Evolutionary conservation across 1,284 basidiomycete species (phyloP).

Genomic region (Microbotryomycetes sp.): DNA sequence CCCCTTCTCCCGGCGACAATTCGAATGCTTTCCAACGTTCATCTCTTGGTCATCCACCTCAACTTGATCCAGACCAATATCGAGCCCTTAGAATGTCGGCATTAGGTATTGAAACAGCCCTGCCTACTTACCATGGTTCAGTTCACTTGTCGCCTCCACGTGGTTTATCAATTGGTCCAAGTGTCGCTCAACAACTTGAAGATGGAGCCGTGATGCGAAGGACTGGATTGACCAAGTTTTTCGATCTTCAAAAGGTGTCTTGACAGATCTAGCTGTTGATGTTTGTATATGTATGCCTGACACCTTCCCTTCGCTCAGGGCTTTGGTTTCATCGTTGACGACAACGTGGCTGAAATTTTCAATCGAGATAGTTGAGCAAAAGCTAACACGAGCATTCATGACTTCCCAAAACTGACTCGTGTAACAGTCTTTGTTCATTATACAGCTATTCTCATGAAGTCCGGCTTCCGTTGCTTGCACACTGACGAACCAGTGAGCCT

Average conservation of each 20-base stretch:
- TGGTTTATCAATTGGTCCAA: too few relatives aligned
- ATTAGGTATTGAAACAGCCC: too few relatives aligned
- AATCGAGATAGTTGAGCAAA: background rate
- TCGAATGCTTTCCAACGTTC: too few relatives aligned
- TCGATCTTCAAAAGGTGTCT: conserved; percentile 23
- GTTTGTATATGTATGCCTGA: too few relatives aligned
- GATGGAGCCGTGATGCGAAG: background rate
- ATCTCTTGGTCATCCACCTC: too few relatives aligned
- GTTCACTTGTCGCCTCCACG: too few relatives aligned
- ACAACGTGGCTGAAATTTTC: background rate
- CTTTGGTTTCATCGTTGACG: conserved; percentile 16
- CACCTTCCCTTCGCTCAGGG: too few relatives aligned
- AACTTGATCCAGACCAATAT: too few relatives aligned
- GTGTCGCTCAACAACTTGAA: background rate
- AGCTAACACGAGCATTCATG: background rate
- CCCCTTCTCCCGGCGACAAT: too few relatives aligned
- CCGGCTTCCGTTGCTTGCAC: conserved; percentile 8
- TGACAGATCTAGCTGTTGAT: too few relatives aligned
- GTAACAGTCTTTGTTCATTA: conserved; percentile 14
- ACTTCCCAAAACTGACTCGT: background rate
- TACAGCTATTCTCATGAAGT: conserved; percentile 7
- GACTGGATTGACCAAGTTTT: conserved; percentile 20
- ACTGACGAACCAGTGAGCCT: conserved; percentile 2
- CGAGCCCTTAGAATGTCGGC: too few relatives aligned
- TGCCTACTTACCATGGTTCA: too few relatives aligned